These are phyloP conservation scores for Lachnellula occidentalis DNA, from an alignment of 2,329 filamentous ascomycete species.

Conservation along the genomic window DNA sequence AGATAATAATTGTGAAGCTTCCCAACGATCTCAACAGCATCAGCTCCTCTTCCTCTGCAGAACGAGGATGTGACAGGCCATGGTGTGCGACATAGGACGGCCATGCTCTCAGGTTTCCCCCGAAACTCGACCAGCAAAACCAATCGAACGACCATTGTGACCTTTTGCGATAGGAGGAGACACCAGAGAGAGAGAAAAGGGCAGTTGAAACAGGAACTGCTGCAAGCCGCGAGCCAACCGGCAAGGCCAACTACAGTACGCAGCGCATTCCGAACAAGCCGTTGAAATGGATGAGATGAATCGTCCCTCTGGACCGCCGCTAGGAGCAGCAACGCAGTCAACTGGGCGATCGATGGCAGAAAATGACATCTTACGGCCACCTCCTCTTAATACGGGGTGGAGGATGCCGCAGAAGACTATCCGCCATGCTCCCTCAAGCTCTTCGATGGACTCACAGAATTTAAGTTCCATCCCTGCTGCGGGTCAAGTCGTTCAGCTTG, in stretches of 20 bases:
- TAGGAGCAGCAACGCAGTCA: slow-evolving; percentile 33
- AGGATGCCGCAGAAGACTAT: slow-evolving; percentile 40
- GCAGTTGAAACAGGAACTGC: slow-evolving; percentile 23
- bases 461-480: slow-evolving; percentile 45
- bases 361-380: slow-evolving; percentile 30
- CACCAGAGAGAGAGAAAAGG: no score
- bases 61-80: background rate
- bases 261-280: slow-evolving; percentile 10
- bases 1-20: background rate
- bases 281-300: slow-evolving; percentile 30
- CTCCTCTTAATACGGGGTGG: slow-evolving; percentile 30
- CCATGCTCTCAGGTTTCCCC: slow-evolving; percentile 2
- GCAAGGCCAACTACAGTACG: slow-evolving; percentile 12
- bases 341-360: slow-evolving; percentile 38
- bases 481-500: slow-evolving; percentile 59
- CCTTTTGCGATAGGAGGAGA: slow-evolving; percentile 5
- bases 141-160: background rate
- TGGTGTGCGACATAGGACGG: slow-evolving; percentile 3
- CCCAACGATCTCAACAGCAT: background rate
- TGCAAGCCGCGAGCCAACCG: slow-evolving; percentile 5
- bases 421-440: slow-evolving; percentile 40
- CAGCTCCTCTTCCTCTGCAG: background rate
- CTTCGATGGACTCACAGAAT: slow-evolving; percentile 40
- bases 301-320: slow-evolving; percentile 26
- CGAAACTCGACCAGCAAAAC: background rate